Conservation (phyloP, 2,329 filamentous ascomycete species). For the Cercospora canescens region DNA sequence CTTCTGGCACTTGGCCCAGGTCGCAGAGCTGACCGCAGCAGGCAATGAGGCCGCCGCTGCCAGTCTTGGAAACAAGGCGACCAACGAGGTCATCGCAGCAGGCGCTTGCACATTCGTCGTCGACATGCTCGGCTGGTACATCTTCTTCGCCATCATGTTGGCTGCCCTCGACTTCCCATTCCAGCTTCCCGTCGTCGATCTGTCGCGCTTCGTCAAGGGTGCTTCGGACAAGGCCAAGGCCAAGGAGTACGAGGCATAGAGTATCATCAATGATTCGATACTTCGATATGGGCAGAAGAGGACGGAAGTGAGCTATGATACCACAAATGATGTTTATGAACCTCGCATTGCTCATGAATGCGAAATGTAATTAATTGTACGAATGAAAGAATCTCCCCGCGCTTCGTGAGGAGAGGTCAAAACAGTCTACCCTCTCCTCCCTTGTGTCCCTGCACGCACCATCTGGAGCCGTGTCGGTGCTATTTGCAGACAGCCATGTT, state of each 20-base stretch:
- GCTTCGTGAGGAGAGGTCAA: slow-evolving; percentile 5
- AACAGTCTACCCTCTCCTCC: background rate
- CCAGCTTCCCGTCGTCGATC: slow-evolving; percentile 50
- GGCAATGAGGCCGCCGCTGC: background rate
- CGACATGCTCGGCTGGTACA: slow-evolving; percentile 53
- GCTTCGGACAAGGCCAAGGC: slow-evolving; percentile 40
- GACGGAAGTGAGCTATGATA: background rate
- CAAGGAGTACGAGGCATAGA: slow-evolving; percentile 24
- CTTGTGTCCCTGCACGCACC: background rate
- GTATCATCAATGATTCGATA: background rate
- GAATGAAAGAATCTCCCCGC: slow-evolving; percentile 2
- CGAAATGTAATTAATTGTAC: slow-evolving; percentile 12
- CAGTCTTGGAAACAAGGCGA: slow-evolving; percentile 3
- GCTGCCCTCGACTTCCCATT: slow-evolving; percentile 56
- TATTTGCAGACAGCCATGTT: background rate
- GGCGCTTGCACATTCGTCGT: slow-evolving; percentile 54
- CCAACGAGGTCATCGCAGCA: slow-evolving; percentile 37
- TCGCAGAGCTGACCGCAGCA: slow-evolving; percentile 35
- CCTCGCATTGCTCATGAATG: background rate
- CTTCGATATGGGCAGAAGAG: background rate
- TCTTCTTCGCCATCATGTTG: slow-evolving; percentile 56
- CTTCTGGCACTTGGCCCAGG: slow-evolving; percentile 58
- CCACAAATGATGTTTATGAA: slow-evolving; percentile 9
- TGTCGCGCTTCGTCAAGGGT: slow-evolving; percentile 47
- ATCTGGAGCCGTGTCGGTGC: background rate